Conservation (phyloP, 768 basidiomycete species). For the Calocybe gangraenosa region DNA sequence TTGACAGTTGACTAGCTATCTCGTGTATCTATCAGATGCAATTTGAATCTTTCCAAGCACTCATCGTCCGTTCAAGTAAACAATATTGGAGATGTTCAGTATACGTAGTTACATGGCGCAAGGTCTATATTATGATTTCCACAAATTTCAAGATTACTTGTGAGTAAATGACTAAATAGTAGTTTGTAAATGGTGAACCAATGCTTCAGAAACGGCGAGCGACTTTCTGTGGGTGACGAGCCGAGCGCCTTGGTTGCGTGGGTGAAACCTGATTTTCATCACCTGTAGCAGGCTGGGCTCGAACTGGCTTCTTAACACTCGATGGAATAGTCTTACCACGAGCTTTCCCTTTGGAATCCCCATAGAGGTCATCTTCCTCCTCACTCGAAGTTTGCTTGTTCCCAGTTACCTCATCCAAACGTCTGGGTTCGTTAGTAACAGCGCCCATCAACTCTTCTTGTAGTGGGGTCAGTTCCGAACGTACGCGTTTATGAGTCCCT, state of each 20-base stretch:
- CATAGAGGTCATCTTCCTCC: slow-evolving; percentile 7
- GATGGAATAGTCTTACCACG: slow-evolving; percentile 14
- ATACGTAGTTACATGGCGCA: too few species aligned
- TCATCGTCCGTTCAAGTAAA: too few species aligned
- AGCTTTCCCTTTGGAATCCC: slow-evolving; percentile 4
- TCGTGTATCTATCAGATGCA: too few species aligned
- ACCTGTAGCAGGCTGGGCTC: slow-evolving; percentile 8
- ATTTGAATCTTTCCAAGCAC: too few species aligned
- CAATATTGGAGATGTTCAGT: too few species aligned
- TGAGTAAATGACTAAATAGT: too few species aligned
- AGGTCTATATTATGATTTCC: too few species aligned
- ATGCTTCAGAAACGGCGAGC: slow-evolving; percentile 15
- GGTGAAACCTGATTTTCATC: slow-evolving; percentile 18
- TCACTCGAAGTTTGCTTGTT: slow-evolving; percentile 10
- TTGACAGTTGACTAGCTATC: too few species aligned
- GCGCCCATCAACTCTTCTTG: slow-evolving; percentile 29
- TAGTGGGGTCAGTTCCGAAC: slow-evolving; percentile 38
- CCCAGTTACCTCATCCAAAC: slow-evolving; percentile 2
- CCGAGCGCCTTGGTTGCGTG: slow-evolving; percentile 26
- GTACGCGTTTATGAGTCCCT: slow-evolving; percentile 36
- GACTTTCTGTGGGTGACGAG: slow-evolving; percentile 30
- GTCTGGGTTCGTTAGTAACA: slow-evolving; percentile 8
- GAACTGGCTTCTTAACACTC: slow-evolving; percentile 6
- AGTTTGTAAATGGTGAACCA: too few species aligned
- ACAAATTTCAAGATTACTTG: too few species aligned